Conservation (phyloP, 176 grass and related monocot species). For the Thinopyrum elongatum region DNA sequence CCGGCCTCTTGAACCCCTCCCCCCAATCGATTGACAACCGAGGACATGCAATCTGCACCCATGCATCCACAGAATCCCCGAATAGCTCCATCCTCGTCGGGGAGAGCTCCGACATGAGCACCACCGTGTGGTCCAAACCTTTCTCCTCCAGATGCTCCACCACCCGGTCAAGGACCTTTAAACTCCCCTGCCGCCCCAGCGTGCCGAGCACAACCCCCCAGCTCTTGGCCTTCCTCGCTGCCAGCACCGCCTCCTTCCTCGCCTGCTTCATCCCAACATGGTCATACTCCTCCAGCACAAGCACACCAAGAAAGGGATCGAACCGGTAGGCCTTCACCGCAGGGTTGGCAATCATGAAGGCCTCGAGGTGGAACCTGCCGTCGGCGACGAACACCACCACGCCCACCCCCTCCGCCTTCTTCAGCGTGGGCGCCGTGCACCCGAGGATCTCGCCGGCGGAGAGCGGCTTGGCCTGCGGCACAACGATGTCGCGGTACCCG, state of each 20-base stretch:
- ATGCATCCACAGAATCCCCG: slow-evolving; percentile 71
- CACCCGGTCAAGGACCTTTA: slow-evolving; percentile 71
- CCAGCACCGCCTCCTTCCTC: slow-evolving; percentile 78
- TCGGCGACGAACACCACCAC: slow-evolving; percentile 72
- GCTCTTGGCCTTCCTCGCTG: slow-evolving; percentile 60
- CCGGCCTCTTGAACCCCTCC: slow-evolving; percentile 76
- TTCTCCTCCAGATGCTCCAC: slow-evolving; percentile 91
- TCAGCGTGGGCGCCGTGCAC: slow-evolving; percentile 73
- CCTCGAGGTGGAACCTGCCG: slow-evolving; percentile 90
- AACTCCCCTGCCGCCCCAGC: slow-evolving; percentile 74
- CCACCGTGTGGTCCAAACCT: slow-evolving; percentile 65
- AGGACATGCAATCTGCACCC: slow-evolving; percentile 96
- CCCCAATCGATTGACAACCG: slow-evolving; percentile 96
- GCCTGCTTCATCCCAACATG: slow-evolving; percentile 87
- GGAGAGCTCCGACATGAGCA: slow-evolving; percentile 95
- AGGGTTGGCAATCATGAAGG: slow-evolving; percentile 96
- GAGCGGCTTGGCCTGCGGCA: slow-evolving; percentile 83
- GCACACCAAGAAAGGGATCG: slow-evolving; percentile 76
- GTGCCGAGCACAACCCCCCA: slow-evolving; percentile 89
- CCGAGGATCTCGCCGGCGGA: slow-evolving; percentile 89
- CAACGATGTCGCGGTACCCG: slow-evolving; percentile 56
- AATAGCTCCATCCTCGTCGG: slow-evolving; percentile 79
- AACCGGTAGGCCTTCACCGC: slow-evolving; percentile 76
- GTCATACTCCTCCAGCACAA: slow-evolving; percentile 83
- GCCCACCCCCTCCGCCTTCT: slow-evolving; percentile 51